phyloP scores from a whole-genome alignment of 2,329 filamentous ascomycete species.

The Fusarium caatingaense region DNA sequence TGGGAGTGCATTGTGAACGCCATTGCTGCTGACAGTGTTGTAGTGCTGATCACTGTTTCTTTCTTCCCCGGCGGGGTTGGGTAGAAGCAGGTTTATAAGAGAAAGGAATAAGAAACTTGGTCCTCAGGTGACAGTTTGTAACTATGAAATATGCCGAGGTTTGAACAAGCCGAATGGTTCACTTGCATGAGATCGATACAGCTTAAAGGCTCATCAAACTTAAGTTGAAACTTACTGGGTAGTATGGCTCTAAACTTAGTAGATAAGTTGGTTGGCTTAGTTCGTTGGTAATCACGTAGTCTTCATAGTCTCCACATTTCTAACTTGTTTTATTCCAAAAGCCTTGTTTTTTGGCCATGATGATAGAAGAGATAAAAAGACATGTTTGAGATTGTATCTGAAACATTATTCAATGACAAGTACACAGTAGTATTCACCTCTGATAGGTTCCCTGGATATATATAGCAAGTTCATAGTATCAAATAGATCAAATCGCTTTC shows the following conservation, averaged over 20 bases:
- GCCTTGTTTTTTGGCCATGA: not conserved
- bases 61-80: not conserved
- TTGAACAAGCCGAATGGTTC: not conserved
- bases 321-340: not conserved
- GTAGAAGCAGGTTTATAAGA: not conserved
- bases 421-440: not conserved
- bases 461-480: constrained; percentile 1
- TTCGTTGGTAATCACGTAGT: not conserved
- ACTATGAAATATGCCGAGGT: not conserved
- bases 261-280: not conserved
- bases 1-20: constrained; percentile 98
- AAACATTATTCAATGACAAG: not conserved
- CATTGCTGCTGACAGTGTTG: constrained; percentile 63
- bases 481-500: constrained; percentile 20
- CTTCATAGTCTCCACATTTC: constrained; percentile 27
- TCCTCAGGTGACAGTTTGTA: not conserved
- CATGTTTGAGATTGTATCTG: not conserved
- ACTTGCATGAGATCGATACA: constrained; percentile 4
- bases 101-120: not conserved
- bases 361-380: not conserved
- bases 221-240: constrained; percentile 5
- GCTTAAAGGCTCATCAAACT: constrained; percentile 14
- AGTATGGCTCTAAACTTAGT: constrained; percentile 14
- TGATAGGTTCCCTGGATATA: not conserved
- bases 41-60: not conserved